Evolutionary conservation across 345 rosid genomes (phyloP).

Genomic region (Pelargonium nanum): DNA sequence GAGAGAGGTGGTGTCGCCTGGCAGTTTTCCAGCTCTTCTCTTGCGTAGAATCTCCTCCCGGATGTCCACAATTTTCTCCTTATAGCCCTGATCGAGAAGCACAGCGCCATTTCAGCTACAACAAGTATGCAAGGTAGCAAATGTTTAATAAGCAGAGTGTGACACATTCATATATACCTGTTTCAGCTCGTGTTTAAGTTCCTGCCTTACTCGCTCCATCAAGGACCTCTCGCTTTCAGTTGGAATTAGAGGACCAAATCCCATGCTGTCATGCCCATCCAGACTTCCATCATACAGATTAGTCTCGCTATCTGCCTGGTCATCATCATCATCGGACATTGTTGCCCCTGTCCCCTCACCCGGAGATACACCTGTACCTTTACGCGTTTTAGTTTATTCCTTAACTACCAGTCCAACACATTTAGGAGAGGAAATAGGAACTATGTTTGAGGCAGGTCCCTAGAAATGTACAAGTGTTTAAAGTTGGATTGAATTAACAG

Average conservation of each 20-base stretch:
- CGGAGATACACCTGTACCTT: conserved; percentile 88
- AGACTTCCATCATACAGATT: conserved; percentile 68
- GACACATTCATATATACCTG: conserved; percentile 38
- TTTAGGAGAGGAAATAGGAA: not conserved
- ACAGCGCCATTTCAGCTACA: not conserved
- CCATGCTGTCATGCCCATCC: conserved; percentile 65
- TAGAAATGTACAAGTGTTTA: too few species aligned
- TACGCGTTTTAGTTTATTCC: conserved; percentile 3
- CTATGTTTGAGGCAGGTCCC: not conserved
- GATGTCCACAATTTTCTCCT: conserved; percentile 85
- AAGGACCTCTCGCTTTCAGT: conserved; percentile 92
- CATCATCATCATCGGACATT: conserved; percentile 97
- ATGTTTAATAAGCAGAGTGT: not conserved
- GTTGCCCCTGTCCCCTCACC: conserved; percentile 97
- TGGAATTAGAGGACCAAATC: conserved; percentile 92
- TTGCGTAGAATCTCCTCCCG: conserved; percentile 94
- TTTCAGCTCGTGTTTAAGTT: conserved; percentile 85
- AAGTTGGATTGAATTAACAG: too few species aligned
- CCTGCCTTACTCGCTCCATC: conserved; percentile 97
- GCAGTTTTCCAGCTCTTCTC: conserved; percentile 97
- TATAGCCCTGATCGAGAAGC: conserved; percentile 57
- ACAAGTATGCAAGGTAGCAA: not conserved
- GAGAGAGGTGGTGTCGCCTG: conserved; percentile 92
- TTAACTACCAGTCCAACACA: not conserved
- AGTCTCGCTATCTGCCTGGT: conserved; percentile 79